Base-by-base conservation (phyloP, 352 stramenopile genomes). In the Pythium volutum region DNA sequence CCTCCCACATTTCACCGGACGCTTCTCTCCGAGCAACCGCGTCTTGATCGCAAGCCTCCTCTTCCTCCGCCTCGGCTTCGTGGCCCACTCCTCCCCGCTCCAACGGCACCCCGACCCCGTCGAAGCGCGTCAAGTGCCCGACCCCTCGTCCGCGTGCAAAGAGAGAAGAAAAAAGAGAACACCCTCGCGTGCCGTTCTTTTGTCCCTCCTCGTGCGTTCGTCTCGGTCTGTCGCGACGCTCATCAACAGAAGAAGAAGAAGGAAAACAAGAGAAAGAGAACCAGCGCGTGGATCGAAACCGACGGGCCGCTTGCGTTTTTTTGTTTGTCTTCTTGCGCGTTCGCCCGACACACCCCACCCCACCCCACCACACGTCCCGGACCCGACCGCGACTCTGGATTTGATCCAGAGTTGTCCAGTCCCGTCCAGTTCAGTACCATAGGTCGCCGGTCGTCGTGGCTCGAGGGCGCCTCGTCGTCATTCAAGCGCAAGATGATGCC, bases 401-500 rank as follows among this genome's bases (percentile, higher is more conserved):
- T 29, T 6, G 15, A 45, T 59, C 52, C 52, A 59, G 52, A n/a
- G 22, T 59, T 26, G 34, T 47, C 38, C 38, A 29, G 42, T n/a
- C 43, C 29, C 46, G 12, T 15, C 20, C 33, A 34, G 27, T 29
- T 14, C 6, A 29, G 33, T 46, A 64, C 27, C 56, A 63, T 63
- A 63, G 56, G 36, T 55, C 45, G 56, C 26, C 48, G 45, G 23
- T 55, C 56, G 15, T 63, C 56, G 33, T 55, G 46, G 56, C 33
- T 54, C 46, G 48, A 55, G 45, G 36, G 43, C 31, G 47, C 56
- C 23, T 63, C 56, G 29, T 63, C 56, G 46, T 63, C 56, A 15
- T 63, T 54, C 45, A 54, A 55, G 33, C 43, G 56, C 59, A 66
- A 59, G 46, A 77, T 77, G 70, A 72, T 77, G 46, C 45, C 70